Evolutionary conservation across 2,329 filamentous ascomycete species (phyloP).

Genomic region (Knoxdaviesia proteae): DNA sequence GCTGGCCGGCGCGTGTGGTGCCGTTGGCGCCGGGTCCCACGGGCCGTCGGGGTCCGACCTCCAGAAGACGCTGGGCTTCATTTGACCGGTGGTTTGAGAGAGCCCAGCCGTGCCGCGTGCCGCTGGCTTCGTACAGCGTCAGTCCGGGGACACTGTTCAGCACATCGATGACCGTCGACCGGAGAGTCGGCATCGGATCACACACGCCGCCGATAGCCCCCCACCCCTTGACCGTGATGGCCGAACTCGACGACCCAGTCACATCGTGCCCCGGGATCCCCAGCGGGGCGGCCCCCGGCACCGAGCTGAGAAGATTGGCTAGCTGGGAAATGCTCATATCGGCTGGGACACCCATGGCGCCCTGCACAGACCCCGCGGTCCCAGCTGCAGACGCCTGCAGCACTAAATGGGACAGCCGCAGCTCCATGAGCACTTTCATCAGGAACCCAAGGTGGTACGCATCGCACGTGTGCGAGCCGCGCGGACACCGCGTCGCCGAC

Average conservation of each 20-base stretch:
- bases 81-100: constrained; percentile 18
- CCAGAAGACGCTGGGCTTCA: constrained; percentile 14
- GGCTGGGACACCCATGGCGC: too few relatives aligned
- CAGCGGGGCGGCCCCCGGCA: constrained; percentile 6
- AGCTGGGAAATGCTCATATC: constrained; percentile 1
- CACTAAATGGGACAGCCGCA: constrained; percentile 20
- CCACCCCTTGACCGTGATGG: constrained; percentile 13
- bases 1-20: not conserved
- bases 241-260: constrained; percentile 21
- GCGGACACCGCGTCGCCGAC: constrained; percentile 24
- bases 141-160: constrained; percentile 28
- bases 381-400: constrained; percentile 11
- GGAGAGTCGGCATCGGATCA: constrained; percentile 26
- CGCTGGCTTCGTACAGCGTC: constrained; percentile 26
- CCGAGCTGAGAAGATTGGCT: constrained; percentile 2
- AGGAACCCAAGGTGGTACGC: constrained; percentile 31
- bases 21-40: not conserved
- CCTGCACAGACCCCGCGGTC: too few relatives aligned
- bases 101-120: constrained; percentile 25
- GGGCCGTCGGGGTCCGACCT: not conserved
- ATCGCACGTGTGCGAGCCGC: constrained; percentile 27
- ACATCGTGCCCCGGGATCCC: constrained; percentile 24
- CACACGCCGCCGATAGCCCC: constrained; percentile 19
- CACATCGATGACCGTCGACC: constrained; percentile 25
- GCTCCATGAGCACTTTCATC: constrained; percentile 27